phyloP scores from a whole-genome alignment of 345 rosid species.

The Aquilaria yunnanensis region DNA sequence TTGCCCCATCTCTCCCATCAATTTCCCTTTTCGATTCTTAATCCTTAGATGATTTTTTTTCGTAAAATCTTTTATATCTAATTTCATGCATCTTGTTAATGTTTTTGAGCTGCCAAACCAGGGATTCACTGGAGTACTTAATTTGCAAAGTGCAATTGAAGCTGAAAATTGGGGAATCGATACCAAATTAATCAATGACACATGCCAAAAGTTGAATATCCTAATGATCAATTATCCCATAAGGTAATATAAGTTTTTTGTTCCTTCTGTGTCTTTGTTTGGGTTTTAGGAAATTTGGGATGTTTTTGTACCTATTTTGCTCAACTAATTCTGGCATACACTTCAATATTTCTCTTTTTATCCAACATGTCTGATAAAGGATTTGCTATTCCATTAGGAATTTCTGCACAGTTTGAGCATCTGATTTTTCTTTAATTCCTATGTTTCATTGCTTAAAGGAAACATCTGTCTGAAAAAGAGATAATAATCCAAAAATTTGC shows the following conservation, averaged over 20 bases:
- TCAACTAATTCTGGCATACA: too few species aligned
- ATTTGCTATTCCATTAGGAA: too few species aligned
- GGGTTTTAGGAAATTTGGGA: not conserved
- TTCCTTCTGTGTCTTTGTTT: not conserved
- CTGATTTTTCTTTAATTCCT: too few species aligned
- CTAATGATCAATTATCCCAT: conserved; percentile 88
- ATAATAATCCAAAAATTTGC: too few species aligned
- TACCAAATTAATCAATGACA: conserved; percentile 51
- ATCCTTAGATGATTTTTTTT: not conserved
- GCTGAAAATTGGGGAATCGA: conserved; percentile 83
- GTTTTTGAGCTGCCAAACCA: conserved; percentile 23
- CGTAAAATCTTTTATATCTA: conserved; percentile 1
- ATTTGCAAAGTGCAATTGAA: conserved; percentile 80
- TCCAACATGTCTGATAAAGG: too few species aligned
- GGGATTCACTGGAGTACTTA: conserved; percentile 82
- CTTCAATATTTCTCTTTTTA: too few species aligned
- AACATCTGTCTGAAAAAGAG: too few species aligned
- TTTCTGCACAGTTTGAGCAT: too few species aligned
- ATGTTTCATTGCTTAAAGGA: too few species aligned
- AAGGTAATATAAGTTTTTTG: conserved; percentile 33
- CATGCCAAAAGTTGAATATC: conserved; percentile 63
- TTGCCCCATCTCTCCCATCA: too few species aligned
- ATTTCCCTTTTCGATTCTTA: not conserved
- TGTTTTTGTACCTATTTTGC: not conserved
- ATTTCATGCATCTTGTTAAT: conserved; percentile 13